Percentiles rank a stretch among this genome's conserved stretches.
Conservation (phyloP, 2,329 filamentous ascomycete genomes). For the Conoideocrella luteorostrata region DNA sequence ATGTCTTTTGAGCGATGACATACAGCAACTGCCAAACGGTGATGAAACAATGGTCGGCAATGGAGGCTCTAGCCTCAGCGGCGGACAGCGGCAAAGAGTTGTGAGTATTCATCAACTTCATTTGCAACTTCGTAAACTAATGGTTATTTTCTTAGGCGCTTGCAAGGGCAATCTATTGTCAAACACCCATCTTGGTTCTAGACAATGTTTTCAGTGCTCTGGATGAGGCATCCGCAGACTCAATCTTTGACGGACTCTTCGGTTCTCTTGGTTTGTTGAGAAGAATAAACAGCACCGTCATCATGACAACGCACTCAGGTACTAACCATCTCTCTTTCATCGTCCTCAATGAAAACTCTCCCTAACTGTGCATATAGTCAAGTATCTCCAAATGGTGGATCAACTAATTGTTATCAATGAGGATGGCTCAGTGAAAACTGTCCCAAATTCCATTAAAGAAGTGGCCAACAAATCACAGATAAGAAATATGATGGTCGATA, state of each 20-base stretch:
- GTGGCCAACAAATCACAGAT: no score
- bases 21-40: constrained; percentile 22
- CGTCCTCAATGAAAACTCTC: no score
- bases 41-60: constrained; percentile 27
- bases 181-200: background rate
- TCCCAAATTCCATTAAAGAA: no score
- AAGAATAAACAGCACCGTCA: no score
- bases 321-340: no score
- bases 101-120: constrained; percentile 18
- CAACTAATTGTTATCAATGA: no score
- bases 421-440: no score
- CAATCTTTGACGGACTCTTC: background rate
- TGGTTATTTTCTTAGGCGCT: constrained; percentile 1
- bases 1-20: constrained; percentile 13
- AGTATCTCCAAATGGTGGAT: no score
- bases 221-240: background rate
- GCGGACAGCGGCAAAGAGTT: constrained; percentile 29
- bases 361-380: no score
- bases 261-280: background rate
- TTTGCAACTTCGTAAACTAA: background rate
- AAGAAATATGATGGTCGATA: no score
- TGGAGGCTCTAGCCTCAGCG: constrained; percentile 28
- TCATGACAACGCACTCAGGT: no score
- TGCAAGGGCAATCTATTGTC: constrained; percentile 7
- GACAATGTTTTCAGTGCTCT: constrained; percentile 1